Evolutionary conservation across 768 basidiomycete species (phyloP).

Genomic region (Pisolithus marmoratus): DNA sequence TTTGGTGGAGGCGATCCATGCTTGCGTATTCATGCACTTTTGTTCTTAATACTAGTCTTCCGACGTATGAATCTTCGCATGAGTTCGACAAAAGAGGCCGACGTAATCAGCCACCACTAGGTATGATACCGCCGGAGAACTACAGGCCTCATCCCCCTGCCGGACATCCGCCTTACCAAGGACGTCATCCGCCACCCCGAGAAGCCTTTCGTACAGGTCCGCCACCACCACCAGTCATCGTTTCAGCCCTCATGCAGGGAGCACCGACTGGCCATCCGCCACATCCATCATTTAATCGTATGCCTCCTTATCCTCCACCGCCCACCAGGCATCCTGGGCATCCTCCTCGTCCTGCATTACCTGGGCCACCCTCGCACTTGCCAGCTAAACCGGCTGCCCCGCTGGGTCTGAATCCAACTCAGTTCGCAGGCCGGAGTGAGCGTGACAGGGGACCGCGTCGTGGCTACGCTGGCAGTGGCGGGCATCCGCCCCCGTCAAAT

Average conservation of each 20-base stretch:
- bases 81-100: slow-evolving; percentile 76
- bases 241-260: slow-evolving; percentile 28
- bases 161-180: slow-evolving; percentile 23
- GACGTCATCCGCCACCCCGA: slow-evolving; percentile 33
- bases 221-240: slow-evolving; percentile 21
- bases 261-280: slow-evolving; percentile 5
- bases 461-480: slow-evolving; percentile 5
- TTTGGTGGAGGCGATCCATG: background rate
- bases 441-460: slow-evolving; percentile 2
- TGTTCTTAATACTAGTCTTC: slow-evolving; percentile 46
- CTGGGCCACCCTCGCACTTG: slow-evolving; percentile 7
- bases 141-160: slow-evolving; percentile 14
- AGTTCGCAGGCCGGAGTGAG: background rate
- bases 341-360: background rate
- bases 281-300: slow-evolving; percentile 2
- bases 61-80: slow-evolving; percentile 75
- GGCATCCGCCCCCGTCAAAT: slow-evolving; percentile 7
- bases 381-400: slow-evolving; percentile 19
- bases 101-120: slow-evolving; percentile 31
- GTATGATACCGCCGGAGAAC: slow-evolving; percentile 19
- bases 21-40: background rate
- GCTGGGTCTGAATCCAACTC: slow-evolving; percentile 5
- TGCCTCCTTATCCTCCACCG: slow-evolving; percentile 4
- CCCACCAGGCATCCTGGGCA: background rate
- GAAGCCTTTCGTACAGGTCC: slow-evolving; percentile 29